phyloP scores from a whole-genome alignment of 495 filamentous ascomycete species.

The Podospora conica region DNA sequence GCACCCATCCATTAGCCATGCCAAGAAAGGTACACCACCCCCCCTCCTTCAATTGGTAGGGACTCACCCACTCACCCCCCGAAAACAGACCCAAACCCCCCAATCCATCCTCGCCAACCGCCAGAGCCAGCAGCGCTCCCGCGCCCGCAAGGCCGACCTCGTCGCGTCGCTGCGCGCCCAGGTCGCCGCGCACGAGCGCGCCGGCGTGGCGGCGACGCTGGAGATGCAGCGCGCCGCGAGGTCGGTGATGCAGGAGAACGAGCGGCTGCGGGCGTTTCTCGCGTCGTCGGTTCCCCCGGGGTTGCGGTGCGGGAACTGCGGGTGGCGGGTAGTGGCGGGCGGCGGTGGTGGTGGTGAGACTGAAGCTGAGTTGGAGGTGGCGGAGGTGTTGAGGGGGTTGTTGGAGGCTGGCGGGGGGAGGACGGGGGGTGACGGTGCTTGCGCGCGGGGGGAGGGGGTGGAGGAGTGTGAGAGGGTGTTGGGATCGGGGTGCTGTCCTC shows the following conservation, averaged over 20 bases:
- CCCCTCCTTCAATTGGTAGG: background rate
- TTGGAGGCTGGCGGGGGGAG: background rate
- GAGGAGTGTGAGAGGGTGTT: background rate
- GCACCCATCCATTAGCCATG: background rate
- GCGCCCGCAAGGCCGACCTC: conserved; percentile 58
- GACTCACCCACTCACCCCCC: background rate
- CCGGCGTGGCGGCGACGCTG: conserved; percentile 43
- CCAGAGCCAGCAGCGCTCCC: conserved; percentile 62
- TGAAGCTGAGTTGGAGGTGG: background rate
- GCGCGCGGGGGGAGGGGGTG: background rate
- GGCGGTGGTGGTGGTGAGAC: background rate
- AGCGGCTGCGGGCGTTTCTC: conserved; percentile 42
- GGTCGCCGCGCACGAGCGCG: conserved; percentile 43
- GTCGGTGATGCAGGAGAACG: conserved; percentile 47
- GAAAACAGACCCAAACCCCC: conserved; percentile 1
- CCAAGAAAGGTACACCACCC: background rate
- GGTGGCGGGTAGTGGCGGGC: background rate
- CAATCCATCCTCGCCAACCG: conserved; percentile 22
- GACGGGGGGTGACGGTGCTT: background rate
- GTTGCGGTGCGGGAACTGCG: background rate
- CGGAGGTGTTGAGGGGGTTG: background rate
- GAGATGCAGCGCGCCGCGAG: conserved; percentile 52
- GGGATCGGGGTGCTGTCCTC: background rate
- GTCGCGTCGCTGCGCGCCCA: conserved; percentile 52
- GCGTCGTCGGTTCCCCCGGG: conserved; percentile 14